Percentiles rank a stretch among this genome's conserved stretches.
Conservation (phyloP, 106 monocot genomes). For the Triglochin maritima region DNA sequence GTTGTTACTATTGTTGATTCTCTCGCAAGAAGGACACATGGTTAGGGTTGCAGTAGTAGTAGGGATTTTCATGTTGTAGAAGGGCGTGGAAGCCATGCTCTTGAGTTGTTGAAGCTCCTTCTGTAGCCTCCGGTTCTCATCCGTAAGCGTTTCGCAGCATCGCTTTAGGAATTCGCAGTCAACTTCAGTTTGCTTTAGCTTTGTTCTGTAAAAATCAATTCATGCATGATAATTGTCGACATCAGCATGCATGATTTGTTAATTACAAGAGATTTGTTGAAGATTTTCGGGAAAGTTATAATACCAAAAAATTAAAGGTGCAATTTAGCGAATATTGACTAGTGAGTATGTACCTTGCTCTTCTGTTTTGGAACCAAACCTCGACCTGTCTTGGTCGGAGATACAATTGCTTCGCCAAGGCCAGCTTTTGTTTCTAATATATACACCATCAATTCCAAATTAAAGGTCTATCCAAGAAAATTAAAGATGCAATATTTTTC, state of each 20-base stretch:
- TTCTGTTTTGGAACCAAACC: conserved; percentile 46
- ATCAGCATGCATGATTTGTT: too few relatives aligned
- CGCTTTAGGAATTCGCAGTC: conserved; percentile 24
- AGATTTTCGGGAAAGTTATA: background rate
- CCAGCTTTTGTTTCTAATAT: conserved; percentile 33
- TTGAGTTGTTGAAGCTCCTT: conserved; percentile 30
- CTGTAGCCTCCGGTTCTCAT: conserved; percentile 27
- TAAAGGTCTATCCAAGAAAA: background rate
- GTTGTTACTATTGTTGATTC: background rate
- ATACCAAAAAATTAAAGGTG: too few relatives aligned
- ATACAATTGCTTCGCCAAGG: conserved; percentile 33
- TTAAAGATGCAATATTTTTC: background rate
- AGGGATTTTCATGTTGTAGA: conserved; percentile 5
- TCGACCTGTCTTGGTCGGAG: conserved; percentile 39
- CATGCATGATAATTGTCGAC: background rate
- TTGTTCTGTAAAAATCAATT: conserved; percentile 15
- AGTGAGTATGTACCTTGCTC: conserved; percentile 26
- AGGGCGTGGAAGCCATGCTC: conserved; percentile 3
- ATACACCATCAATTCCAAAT: background rate
- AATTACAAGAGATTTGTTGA: background rate
- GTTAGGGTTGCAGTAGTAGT: conserved; percentile 4
- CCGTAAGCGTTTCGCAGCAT: conserved; percentile 25
- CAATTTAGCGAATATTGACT: too few relatives aligned
- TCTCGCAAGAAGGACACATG: conserved; percentile 31
- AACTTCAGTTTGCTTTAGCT: conserved; percentile 35